Conservation (phyloP, 257 asterid species). For the Lycium ferocissimum region DNA sequence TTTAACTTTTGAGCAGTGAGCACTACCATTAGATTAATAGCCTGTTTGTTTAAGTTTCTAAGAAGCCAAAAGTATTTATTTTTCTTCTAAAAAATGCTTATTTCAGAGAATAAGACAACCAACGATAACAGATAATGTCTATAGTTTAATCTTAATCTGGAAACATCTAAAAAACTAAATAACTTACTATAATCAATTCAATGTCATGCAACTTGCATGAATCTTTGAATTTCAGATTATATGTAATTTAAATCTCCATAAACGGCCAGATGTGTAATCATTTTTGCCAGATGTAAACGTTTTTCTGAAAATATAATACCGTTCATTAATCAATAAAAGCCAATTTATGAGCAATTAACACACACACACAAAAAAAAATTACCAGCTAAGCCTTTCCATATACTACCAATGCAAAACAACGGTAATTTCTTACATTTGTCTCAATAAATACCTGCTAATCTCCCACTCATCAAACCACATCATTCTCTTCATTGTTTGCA, state of each 20-base stretch:
- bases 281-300: neutral
- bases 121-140: no score
- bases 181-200: neutral
- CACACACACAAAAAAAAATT: neutral
- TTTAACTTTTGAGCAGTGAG: no score
- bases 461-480: neutral
- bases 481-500: neutral
- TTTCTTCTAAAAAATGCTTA: no score
- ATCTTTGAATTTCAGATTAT: neutral
- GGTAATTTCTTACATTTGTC: neutral
- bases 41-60: no score
- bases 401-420: neutral
- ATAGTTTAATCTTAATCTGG: neutral
- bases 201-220: neutral
- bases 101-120: no score
- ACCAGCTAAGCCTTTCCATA: slow-evolving; percentile 16
- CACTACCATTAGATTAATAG: no score
- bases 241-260: neutral
- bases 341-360: neutral
- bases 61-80: no score
- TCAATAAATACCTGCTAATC: slow-evolving; percentile 23
- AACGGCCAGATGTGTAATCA: neutral
- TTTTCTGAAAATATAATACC: neutral
- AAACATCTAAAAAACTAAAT: neutral
- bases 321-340: neutral